A percentile compares a stretch with the other conserved stretches of the same genome.
These are phyloP conservation scores for Ganoderma leucocontextum DNA, from an alignment of 1,284 basidiomycete genomes.

Conservation along the genomic window DNA sequence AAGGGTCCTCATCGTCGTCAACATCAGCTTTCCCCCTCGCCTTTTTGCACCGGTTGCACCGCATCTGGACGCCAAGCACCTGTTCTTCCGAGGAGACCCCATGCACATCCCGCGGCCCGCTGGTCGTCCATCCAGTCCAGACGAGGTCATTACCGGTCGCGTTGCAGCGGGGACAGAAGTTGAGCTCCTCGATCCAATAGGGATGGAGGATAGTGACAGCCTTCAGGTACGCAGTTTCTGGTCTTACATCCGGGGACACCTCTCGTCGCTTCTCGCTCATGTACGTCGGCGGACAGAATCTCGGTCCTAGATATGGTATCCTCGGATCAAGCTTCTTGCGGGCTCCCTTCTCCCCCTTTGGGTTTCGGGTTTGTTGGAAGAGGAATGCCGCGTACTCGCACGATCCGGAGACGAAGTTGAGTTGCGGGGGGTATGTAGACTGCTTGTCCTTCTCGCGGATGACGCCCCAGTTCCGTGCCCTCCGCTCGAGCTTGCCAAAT, in stretches of 20 bases:
- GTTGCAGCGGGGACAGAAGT: constrained; percentile 23
- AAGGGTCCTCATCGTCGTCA: not conserved
- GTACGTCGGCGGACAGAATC: not conserved
- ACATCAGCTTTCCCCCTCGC: not conserved
- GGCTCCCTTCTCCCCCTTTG: not conserved
- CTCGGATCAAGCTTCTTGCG: not conserved
- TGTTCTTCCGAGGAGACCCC: constrained; percentile 24
- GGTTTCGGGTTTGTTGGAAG: not conserved
- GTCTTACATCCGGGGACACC: not conserved
- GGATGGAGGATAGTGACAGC: constrained; percentile 30
- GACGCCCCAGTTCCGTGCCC: not conserved
- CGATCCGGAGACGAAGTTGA: not conserved
- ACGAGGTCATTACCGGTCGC: not conserved
- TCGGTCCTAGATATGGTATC: not conserved
- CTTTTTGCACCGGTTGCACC: constrained; percentile 25
- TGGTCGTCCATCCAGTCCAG: constrained; percentile 26
- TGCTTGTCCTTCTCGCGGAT: not conserved
- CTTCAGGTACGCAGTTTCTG: constrained; percentile 25
- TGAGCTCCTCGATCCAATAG: constrained; percentile 2
- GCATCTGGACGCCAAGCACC: constrained; percentile 27
- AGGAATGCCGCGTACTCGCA: not conserved
- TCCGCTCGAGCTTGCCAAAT: not conserved
- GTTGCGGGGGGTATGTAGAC: not conserved
- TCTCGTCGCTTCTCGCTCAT: not conserved
- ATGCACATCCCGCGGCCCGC: constrained; percentile 27